Percentiles rank a stretch among this genome's conserved stretches.
Conservation (phyloP, 192 early-diverging fungal species). For the Mortierella claussenii region DNA sequence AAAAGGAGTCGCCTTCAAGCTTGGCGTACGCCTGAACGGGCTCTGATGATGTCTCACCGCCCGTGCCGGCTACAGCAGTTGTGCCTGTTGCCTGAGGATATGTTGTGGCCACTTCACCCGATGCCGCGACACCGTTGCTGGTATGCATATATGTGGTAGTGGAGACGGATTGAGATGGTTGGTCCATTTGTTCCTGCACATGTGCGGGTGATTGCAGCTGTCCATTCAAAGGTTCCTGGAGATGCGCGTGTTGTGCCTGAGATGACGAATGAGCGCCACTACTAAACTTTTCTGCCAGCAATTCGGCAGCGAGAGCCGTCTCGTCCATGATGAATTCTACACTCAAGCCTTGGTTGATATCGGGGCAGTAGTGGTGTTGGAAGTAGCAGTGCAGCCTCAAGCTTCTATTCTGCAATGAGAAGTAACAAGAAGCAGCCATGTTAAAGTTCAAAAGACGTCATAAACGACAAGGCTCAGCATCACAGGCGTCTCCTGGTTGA, state of each 20-base stretch:
- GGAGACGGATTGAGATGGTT: conserved; percentile 11
- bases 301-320: conserved; percentile 36
- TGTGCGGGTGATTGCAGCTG: conserved; percentile 7
- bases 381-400: too few species aligned
- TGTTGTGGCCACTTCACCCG: neutral
- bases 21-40: conserved; percentile 92
- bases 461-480: too few species aligned
- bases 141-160: neutral
- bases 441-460: too few species aligned
- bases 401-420: too few species aligned
- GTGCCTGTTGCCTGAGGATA: conserved; percentile 30
- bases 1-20: conserved; percentile 84
- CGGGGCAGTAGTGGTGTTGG: too few species aligned
- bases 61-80: conserved; percentile 6
- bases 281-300: conserved; percentile 35
- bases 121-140: neutral
- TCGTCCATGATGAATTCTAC: conserved; percentile 46
- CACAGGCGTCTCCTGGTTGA: too few species aligned
- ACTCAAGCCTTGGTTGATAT: too few species aligned
- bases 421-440: too few species aligned
- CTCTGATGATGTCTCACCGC: conserved; percentile 31
- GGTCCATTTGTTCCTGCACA: neutral
- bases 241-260: conserved; percentile 15
- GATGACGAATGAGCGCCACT: neutral
- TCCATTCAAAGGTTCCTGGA: conserved; percentile 1